Evolutionary conservation across 495 filamentous ascomycete genomes (phyloP).

Genomic region (Aspergillus funiculosus): DNA sequence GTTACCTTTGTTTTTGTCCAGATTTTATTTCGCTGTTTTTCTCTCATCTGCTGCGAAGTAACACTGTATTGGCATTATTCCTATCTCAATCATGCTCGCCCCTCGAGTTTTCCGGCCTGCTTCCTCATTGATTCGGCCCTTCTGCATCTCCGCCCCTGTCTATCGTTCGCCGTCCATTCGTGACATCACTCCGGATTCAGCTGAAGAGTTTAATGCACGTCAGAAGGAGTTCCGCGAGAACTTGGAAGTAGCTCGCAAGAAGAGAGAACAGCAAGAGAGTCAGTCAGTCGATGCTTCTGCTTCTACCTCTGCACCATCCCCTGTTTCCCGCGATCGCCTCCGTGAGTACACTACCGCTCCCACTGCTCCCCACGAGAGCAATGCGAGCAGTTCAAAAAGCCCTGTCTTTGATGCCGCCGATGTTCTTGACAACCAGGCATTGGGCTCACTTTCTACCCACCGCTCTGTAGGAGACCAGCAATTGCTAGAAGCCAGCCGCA

Average conservation of each 20-base stretch:
- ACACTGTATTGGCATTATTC: constrained; percentile 13
- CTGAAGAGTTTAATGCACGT: constrained; percentile 66
- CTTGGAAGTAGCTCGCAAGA: constrained; percentile 66
- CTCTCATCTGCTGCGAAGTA: neutral
- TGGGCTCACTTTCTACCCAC: constrained; percentile 64
- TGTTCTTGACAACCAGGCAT: constrained; percentile 39
- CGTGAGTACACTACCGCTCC: constrained; percentile 46
- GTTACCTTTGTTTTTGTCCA: neutral
- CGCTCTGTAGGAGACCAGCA: constrained; percentile 45
- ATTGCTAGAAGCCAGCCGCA: constrained; percentile 41
- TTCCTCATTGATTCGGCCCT: constrained; percentile 50
- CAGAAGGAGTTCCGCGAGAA: constrained; percentile 84
- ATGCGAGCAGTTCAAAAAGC: constrained; percentile 42
- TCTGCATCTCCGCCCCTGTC: constrained; percentile 51
- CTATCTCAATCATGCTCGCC: constrained; percentile 38
- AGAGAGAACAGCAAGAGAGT: constrained; percentile 79
- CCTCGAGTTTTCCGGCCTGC: constrained; percentile 45
- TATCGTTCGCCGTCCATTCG: constrained; percentile 70
- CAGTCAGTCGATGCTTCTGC: constrained; percentile 50
- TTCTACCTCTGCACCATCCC: constrained; percentile 38
- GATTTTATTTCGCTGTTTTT: constrained; percentile 3
- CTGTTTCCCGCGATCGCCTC: constrained; percentile 30
- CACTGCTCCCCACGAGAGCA: constrained; percentile 52
- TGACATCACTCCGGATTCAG: constrained; percentile 69
- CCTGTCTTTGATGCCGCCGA: constrained; percentile 38